Percentiles rank a stretch among this genome's conserved stretches.
Evolutionary conservation across 176 grass and related monocot genomes (phyloP).

Genomic region (Oryza officinalis): DNA sequence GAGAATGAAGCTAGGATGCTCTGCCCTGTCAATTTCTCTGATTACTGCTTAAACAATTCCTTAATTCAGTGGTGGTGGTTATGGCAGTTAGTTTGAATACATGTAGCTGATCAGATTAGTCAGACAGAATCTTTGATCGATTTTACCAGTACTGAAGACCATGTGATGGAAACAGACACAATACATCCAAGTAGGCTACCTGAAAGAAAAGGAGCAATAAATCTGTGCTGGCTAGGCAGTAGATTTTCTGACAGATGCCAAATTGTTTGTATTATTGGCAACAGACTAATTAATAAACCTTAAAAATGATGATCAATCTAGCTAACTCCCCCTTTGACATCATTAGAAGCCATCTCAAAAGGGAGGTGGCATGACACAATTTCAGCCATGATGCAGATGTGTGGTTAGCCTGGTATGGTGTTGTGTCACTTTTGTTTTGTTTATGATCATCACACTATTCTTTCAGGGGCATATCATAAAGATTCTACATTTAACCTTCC

Average conservation of each 20-base stretch:
- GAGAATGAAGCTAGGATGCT: conserved; percentile 37
- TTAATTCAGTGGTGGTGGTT: conserved; percentile 32
- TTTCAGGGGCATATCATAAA: conserved; percentile 21
- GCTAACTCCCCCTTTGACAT: neutral
- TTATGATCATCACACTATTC: conserved; percentile 23
- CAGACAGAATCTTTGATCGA: conserved; percentile 48
- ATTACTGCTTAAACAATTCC: conserved; percentile 33
- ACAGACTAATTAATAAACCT: neutral
- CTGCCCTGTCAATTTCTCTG: conserved; percentile 38
- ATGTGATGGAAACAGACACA: conserved; percentile 42
- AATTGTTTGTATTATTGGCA: neutral
- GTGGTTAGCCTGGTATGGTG: conserved; percentile 37
- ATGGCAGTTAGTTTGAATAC: conserved; percentile 45
- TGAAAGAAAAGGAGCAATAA: conserved; percentile 30
- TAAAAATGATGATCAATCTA: conserved; percentile 29
- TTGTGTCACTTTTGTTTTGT: conserved; percentile 31
- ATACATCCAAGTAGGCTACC: conserved; percentile 44
- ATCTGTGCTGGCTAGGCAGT: neutral
- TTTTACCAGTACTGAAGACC: conserved; percentile 29
- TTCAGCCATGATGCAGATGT: conserved; percentile 34
- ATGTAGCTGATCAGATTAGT: conserved; percentile 34
- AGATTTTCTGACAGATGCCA: conserved; percentile 32
- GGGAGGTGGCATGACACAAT: conserved; percentile 24
- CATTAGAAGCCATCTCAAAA: conserved; percentile 33
- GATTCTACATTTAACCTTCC: conserved; percentile 40